Base-by-base conservation (phyloP, 345 rosid species). In the Psidium guajava region DNA sequence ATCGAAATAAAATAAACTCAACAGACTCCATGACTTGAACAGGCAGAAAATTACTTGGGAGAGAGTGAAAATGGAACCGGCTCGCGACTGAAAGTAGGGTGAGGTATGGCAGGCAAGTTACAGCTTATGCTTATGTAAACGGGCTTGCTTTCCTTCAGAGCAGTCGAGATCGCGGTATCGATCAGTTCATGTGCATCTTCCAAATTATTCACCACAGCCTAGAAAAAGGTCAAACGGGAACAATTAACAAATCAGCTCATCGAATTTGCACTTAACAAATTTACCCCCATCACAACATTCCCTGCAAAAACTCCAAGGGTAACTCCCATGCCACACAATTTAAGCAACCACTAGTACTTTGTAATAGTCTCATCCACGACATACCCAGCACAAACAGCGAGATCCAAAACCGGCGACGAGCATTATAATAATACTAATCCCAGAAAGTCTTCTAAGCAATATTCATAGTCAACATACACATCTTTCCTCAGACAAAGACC, bases 111-210 rank as follows among this genome's bases (percentile, higher is more conserved):
- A 21, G 95, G 84, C 89, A 95, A 89, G 87, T 95, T 93, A 81
- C 98, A 95, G 91, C 95, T 82, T 32, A 95, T 51, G 84, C 95
- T 95, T 83, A 95, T 92, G 87, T 95, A 95, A 84, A 95, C 96
- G 32, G 96, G 98, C 88, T 95, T 95, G 95, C 96, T 93, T 88
- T 93, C 96, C 90, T 92, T 94, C 90, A 95, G 88, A 82, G 96
- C 90, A 58, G 94, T 95, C 18, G 95, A 93, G 73, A 95, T 92
- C 0, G 98, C 96, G 21, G 98, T 91, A 75, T 95, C 98, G 8
- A 95, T 92, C 90, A 84, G 84, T 86, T 94, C 95, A 74, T 95
- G 98, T 0, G 96, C 98, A 85, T 94, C 96, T 32, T 93, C 96
- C 92, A 95, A 90, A 88, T 95, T 89, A 86, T 92, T 95, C 89